Base-by-base conservation (phyloP, 1,284 basidiomycete genomes). In the Ganoderma boninense region DNA sequence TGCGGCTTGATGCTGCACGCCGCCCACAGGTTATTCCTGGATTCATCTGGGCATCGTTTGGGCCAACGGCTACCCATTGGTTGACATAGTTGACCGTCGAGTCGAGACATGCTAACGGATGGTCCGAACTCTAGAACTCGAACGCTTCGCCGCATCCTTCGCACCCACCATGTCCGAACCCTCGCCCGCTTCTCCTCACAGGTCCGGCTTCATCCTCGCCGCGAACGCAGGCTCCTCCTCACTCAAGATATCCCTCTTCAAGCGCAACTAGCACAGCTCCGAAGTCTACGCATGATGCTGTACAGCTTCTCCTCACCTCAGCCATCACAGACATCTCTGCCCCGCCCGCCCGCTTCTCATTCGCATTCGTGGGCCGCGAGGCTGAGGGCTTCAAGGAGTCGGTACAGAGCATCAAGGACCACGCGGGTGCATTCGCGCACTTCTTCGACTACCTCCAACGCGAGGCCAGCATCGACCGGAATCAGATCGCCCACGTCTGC, bases 221-320 rank as follows among this genome's bases (percentile, higher is more conserved):
- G 83, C 89, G 68, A 94, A 94, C 74, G 87, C 92, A 7, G 93
- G 93, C 46, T 93, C 91, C 0, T 93, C 91, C 4, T 93, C 91
- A 10, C 89, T 95, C 82, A 95, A 94, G 82, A 89, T 93, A 67
- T 90, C 91, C 29, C 85, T 94, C 59, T 94, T 70, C 69, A 38
- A 57, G 26, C 65, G 54, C 29, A 5, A 26, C 26, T 11, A 23
- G 11, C n/a, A 2, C 49, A 14, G 38, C 46, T 26, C 49, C 67
- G 32, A 6, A 57, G 40, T n/a, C 35, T 2, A 23, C 56, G 1
- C 63, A 65, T 6, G 80, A 84, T 44, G 82, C 83, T 13, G 84
- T 89, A 16, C 73, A 79, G 7, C 84, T 89, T 52, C 69, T 89
- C 38, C 77, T 90, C 57, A 86, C 82, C 6, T 87, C 86, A 5